Conservation (phyloP, 306 rosid species). For the Inga laurina region DNA sequence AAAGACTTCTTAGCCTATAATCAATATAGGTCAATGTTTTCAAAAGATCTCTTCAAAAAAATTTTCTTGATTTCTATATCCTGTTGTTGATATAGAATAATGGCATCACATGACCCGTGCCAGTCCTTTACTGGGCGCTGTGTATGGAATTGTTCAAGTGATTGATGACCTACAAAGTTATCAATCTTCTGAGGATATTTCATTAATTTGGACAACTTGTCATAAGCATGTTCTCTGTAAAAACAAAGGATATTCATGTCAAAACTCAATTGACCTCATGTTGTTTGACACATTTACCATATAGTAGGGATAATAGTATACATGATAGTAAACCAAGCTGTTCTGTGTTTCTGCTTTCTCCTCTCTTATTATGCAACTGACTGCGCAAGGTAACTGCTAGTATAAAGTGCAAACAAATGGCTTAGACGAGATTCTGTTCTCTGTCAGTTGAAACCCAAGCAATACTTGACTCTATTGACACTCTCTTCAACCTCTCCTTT, state of each 20-base stretch:
- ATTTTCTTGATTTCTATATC: not conserved
- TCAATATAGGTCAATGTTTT: not conserved
- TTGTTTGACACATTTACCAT: not conserved
- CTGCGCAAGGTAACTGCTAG: not conserved
- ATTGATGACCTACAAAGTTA: slow-evolving; percentile 5
- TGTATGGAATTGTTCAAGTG: slow-evolving; percentile 6
- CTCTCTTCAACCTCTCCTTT: not conserved
- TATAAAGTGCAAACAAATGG: not conserved
- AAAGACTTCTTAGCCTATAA: slow-evolving; percentile 10
- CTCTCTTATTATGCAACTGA: not conserved
- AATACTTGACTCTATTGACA: not conserved
- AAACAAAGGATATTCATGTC: not conserved
- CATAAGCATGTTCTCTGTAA: not conserved
- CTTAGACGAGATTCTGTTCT: not conserved
- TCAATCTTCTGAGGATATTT: slow-evolving; percentile 5
- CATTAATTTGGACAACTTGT: slow-evolving; percentile 5
- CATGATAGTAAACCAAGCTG: not conserved
- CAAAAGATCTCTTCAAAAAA: not conserved
- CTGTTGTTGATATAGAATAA: not conserved
- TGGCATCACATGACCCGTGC: not conserved
- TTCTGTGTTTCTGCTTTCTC: not conserved
- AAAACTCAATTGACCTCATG: not conserved
- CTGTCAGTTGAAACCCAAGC: not conserved
- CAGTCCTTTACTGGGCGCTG: not conserved
- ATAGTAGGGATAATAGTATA: not conserved